phyloP scores from a whole-genome alignment of 495 filamentous ascomycete species.

The Cercophora sp. region DNA sequence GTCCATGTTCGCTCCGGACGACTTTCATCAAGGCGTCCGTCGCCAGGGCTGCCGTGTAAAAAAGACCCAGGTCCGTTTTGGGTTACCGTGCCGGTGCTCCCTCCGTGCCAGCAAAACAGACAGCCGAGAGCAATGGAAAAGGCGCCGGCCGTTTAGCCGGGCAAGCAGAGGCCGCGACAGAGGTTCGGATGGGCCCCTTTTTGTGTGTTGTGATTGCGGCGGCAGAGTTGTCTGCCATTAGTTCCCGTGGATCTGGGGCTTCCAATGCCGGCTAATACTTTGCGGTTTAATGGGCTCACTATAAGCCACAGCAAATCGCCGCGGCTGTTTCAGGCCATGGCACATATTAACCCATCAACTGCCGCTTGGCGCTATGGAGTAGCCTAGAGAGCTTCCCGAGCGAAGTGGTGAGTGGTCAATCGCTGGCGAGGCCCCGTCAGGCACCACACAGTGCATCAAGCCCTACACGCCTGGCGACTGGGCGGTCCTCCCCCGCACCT shows the following conservation, averaged over 20 bases:
- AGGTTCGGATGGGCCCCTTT: not conserved
- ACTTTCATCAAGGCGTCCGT: too few species aligned
- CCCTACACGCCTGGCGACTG: not conserved
- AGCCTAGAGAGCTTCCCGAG: not conserved
- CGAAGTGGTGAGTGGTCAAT: not conserved
- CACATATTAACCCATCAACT: constrained; percentile 29
- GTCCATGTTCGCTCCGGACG: too few species aligned
- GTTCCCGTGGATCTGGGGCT: constrained; percentile 14
- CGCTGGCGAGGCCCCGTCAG: too few species aligned
- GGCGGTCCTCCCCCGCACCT: constrained; percentile 1
- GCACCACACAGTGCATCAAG: too few species aligned
- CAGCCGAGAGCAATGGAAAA: constrained; percentile 15
- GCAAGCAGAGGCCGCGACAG: not conserved
- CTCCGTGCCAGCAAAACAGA: constrained; percentile 11
- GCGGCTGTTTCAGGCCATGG: constrained; percentile 15
- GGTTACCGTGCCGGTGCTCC: too few species aligned
- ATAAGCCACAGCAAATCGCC: too few species aligned
- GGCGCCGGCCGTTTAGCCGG: constrained; percentile 4
- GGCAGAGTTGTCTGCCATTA: not conserved
- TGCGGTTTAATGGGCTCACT: constrained; percentile 23
- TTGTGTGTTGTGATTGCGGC: too few species aligned
- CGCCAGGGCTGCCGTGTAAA: too few species aligned
- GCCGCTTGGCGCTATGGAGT: constrained; percentile 21
- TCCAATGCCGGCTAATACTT: constrained; percentile 17
- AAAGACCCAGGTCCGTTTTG: too few species aligned